Base-by-base conservation (phyloP, 75 land plant genomes). In the Adiantum capillusveneris region DNA sequence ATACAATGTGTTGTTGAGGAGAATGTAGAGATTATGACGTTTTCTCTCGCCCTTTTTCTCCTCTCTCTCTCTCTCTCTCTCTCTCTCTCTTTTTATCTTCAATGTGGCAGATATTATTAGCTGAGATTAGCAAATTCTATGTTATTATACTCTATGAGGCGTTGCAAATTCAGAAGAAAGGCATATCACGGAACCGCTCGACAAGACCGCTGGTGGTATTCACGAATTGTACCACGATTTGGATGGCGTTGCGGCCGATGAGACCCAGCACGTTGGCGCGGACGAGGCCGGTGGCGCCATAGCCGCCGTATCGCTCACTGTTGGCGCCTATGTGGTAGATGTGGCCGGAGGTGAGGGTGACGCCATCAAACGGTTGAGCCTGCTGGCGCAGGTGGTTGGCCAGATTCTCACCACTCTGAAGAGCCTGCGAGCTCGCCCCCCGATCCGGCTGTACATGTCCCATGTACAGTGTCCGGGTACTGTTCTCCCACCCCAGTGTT, bases 211-310 rank as follows among this genome's bases (percentile, higher is more conserved):
- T 46, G 21, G 49, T 46, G 2, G 49, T 46, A 17, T 46, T 46
- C 12, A 46, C 49, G 17, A 46, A 46, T 14, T 46, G 49, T 14
- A 46, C 49, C 12, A 46, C 49, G 17, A 46, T 46, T 14, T 46
- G 49, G 49, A 46, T 46, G 49, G 49, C 49, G 49, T 46, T 46
- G 49, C 49, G 49, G 49, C 49, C 49, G 2, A 46, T 17, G 14
- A 46, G 49, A 14, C 49, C 49, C n/a, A 46, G n/a, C 21, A 46
- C 49, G 14, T 46, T 46, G 6, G 49, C 49, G 2, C 49, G 6
- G 14, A 46, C 49, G 14, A 46, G 14, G 17, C 49, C 49, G 2
- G 49, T 46, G 17, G 49, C 49, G 49, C 49, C 49, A 46, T 46
- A 46, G 49, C 49, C 49, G 2, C 49, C 49, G 21, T 46, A 46